Conservation (phyloP, 2,329 filamentous ascomycete species). For the Penicillium olsonii region DNA sequence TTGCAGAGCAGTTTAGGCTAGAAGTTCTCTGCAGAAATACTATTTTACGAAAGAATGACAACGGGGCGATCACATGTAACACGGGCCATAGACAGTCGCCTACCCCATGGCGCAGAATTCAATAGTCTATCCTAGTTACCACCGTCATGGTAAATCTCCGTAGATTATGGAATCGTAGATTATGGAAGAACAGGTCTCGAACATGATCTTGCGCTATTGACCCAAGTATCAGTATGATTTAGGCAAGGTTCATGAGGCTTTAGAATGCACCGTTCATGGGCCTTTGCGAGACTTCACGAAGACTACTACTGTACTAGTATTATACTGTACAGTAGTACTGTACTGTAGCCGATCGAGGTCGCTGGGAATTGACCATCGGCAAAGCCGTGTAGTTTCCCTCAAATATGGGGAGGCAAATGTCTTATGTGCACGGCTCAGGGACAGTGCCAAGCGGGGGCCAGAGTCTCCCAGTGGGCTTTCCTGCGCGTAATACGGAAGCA, state of each 20-base stretch:
- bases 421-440: background rate
- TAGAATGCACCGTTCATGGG: no score
- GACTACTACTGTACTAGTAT: no score
- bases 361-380: background rate
- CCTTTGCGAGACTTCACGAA: no score
- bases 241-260: background rate
- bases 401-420: background rate
- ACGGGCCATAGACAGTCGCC: background rate
- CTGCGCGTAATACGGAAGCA: background rate
- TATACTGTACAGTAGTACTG: no score
- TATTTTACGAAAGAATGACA: background rate
- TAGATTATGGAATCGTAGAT: background rate
- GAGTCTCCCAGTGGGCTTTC: background rate
- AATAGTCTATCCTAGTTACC: constrained; percentile 1
- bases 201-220: background rate
- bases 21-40: background rate
- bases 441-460: background rate
- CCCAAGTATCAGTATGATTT: background rate
- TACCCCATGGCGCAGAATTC: background rate
- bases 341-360: background rate
- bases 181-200: no score
- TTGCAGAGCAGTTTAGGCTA: background rate
- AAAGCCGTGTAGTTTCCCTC: background rate
- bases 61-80: background rate
- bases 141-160: background rate